A percentile compares a stretch with the other conserved stretches of the same genome.
Evolutionary conservation across 306 rosid species (phyloP).

Genomic region (Pueraria montana): DNA sequence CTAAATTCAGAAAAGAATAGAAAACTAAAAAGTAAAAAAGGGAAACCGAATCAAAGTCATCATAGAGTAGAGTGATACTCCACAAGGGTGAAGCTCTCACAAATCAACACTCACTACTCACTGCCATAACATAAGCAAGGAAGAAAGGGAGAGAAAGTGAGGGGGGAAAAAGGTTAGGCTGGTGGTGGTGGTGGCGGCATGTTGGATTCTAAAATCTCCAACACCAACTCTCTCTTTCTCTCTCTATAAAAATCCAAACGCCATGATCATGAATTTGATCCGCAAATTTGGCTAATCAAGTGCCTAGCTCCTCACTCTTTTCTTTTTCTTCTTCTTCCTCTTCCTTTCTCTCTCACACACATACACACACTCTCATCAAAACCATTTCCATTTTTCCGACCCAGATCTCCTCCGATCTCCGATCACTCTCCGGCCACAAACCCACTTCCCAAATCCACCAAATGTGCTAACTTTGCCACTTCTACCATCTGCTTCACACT

Average conservation of each 20-base stretch:
- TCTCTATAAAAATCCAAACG: neutral
- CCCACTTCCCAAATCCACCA: slow-evolving; percentile 9
- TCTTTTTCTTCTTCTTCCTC: slow-evolving; percentile 2
- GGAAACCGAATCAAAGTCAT: neutral
- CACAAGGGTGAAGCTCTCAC: neutral
- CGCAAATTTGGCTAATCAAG: slow-evolving; percentile 57
- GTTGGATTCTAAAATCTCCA: neutral
- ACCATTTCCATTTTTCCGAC: slow-evolving; percentile 38
- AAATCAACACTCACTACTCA: neutral
- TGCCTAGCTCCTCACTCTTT: slow-evolving; percentile 30
- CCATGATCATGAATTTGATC: slow-evolving; percentile 46
- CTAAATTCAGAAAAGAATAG: slow-evolving; percentile 18
- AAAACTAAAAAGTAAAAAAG: neutral
- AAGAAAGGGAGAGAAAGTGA: neutral
- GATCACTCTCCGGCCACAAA: slow-evolving; percentile 4
- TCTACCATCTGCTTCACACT: neutral
- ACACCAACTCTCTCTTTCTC: neutral
- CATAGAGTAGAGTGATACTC: neutral
- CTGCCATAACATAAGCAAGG: neutral
- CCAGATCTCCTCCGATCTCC: slow-evolving; percentile 11
- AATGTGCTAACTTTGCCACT: neutral
- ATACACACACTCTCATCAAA: slow-evolving; percentile 4
- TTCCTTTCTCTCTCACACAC: neutral
- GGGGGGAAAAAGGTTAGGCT: neutral
- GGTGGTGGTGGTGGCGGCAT: neutral